phyloP scores from a whole-genome alignment of 108 stramenopile species.

The Epipyxis sp. region DNA sequence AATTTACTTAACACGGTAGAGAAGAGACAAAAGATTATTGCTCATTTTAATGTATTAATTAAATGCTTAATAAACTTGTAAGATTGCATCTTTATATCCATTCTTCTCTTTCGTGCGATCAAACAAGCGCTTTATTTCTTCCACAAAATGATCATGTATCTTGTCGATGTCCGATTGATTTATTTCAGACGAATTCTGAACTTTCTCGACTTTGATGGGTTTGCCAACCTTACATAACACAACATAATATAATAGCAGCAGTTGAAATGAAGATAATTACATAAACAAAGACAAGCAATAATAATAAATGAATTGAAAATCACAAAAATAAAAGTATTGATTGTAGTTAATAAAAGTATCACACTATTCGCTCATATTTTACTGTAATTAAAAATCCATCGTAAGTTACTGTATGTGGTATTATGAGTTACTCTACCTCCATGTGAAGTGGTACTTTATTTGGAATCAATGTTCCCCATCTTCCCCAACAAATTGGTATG shows the following conservation, averaged over 20 bases:
- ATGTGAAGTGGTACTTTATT: not conserved
- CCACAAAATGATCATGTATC: constrained; percentile 8
- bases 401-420: too few relatives aligned
- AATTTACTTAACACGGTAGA: too few relatives aligned
- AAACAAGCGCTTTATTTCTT: constrained; percentile 7
- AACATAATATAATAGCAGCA: not conserved
- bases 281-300: not conserved
- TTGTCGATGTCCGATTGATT: not conserved
- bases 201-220: constrained; percentile 12
- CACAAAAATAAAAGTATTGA: too few relatives aligned
- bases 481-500: not conserved
- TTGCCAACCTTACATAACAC: not conserved
- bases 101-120: constrained; percentile 22
- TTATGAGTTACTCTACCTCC: not conserved
- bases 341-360: too few relatives aligned
- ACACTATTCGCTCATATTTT: too few relatives aligned
- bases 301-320: too few relatives aligned
- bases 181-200: not conserved
- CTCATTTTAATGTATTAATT: not conserved
- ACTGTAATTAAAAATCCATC: too few relatives aligned
- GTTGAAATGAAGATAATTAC: not conserved
- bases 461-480: not conserved
- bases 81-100: not conserved
- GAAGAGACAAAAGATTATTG: not conserved
- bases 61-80: not conserved